Base-by-base conservation (phyloP, 2,329 filamentous ascomycete genomes). In the Knufia petricola region DNA sequence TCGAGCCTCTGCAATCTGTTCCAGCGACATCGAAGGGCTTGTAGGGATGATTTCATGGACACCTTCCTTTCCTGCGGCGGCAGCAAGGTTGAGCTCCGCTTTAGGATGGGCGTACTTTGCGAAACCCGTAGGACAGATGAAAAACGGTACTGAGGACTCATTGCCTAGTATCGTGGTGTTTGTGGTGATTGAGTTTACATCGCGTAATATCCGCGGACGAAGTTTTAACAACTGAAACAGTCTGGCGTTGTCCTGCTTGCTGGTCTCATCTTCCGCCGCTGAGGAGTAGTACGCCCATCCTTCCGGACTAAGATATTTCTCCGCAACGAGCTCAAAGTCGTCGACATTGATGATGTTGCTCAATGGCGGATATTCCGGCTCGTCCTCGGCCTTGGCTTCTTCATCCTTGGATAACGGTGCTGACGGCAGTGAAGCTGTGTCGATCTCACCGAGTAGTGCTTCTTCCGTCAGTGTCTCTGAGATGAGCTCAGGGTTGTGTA, bases 241-340 rank as follows among this genome's bases (percentile, higher is more conserved):
- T 3, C 61, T 61, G 34, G 19, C 64, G 20, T 46, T 46, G 28
- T 46, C 43, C 21, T 46, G 63, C 44, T 66, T 64, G n/a, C 71
- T 75, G 26, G 69, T 61, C 47, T 71, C 69, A 39, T 74, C 69
- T 1, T 74, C 75, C 0, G 73, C 72, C 1, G 70, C 73, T 1
- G 69, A 71, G n/a, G 65, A 68, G 59, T 74, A 76, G 46, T 66
- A 66, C 2, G 63, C 63, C 63, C 63, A 66, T 12, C 61, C 60
- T 12, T 60, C 43, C 26, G 43, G 43, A n/a, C 30, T 46, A 8
- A 46, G 62, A 28, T 61, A 54, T 10, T 50, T 50, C 38, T 63
- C 50, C 2, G 66, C 66, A 2, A 64, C 59, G n/a, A 55, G 50
- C 42, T 68, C 65, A 41, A 68, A 68, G 46, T 68, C 66, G 38